Evolutionary conservation across 2,329 filamentous ascomycete genomes (phyloP).

Genomic region (Penicillium sclerotiorum): DNA sequence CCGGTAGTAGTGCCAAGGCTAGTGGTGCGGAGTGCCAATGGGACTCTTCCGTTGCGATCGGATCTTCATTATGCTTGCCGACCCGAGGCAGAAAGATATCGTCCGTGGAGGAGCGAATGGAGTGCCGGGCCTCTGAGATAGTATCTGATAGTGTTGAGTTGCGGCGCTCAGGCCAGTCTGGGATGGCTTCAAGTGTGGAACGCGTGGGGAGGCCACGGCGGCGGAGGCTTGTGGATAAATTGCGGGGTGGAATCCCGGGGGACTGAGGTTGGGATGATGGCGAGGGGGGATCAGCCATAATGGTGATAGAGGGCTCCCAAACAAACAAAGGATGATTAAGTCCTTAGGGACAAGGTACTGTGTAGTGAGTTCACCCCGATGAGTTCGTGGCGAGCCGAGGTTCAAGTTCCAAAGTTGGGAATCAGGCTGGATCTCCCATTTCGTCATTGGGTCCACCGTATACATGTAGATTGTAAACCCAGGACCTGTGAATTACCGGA

Average conservation of each 20-base stretch:
- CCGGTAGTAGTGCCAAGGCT: slow-evolving; percentile 80
- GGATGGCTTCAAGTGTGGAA: slow-evolving; percentile 39
- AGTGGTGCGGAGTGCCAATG: slow-evolving; percentile 80
- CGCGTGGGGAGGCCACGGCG: slow-evolving; percentile 41
- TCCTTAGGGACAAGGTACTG: too few relatives aligned
- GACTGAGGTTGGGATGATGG: slow-evolving; percentile 12
- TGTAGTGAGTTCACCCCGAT: slow-evolving; percentile 7
- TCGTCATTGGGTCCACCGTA: background rate
- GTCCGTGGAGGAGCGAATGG: slow-evolving; percentile 67
- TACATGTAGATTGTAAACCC: too few relatives aligned
- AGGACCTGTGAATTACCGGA: slow-evolving; percentile 14
- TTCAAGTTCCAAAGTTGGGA: slow-evolving; percentile 5
- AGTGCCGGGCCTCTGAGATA: slow-evolving; percentile 66
- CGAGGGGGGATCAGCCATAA: slow-evolving; percentile 18
- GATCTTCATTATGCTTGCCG: slow-evolving; percentile 32
- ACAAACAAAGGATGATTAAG: too few relatives aligned
- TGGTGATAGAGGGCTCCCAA: too few relatives aligned
- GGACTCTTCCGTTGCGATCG: slow-evolving; percentile 58
- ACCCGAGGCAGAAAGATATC: slow-evolving; percentile 66
- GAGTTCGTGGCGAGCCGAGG: slow-evolving; percentile 19
- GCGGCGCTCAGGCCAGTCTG: slow-evolving; percentile 56
- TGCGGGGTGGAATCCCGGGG: slow-evolving; percentile 13
- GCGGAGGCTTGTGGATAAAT: slow-evolving; percentile 27
- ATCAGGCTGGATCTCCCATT: background rate
- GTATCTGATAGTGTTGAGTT: slow-evolving; percentile 81